Conservation (phyloP, 1,139 yeast genomes). For the Kazachstania sp. region DNA sequence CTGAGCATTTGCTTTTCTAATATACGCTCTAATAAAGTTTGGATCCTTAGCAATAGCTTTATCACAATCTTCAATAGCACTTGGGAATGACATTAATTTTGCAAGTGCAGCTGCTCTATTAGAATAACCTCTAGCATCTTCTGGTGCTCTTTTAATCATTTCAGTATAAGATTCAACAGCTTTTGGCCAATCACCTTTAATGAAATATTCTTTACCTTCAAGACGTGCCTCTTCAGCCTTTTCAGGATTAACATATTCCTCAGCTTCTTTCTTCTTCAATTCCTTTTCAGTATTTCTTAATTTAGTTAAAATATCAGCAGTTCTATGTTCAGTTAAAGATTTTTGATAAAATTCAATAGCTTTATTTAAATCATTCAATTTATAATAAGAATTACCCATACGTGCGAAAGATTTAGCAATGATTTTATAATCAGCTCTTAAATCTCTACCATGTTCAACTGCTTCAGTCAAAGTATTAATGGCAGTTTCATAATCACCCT, state of each 20-base stretch:
- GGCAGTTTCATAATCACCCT: slow-evolving; percentile 82
- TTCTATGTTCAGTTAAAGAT: slow-evolving; percentile 94
- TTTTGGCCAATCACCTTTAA: slow-evolving; percentile 91
- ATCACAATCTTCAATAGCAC: slow-evolving; percentile 89
- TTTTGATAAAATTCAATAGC: slow-evolving; percentile 81
- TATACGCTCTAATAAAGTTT: slow-evolving; percentile 82
- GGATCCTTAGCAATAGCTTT: slow-evolving; percentile 85
- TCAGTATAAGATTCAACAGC: slow-evolving; percentile 94
- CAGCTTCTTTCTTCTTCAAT: slow-evolving; percentile 67
- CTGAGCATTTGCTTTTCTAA: slow-evolving; percentile 93
- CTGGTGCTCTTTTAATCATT: slow-evolving; percentile 92
- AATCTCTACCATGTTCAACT: slow-evolving; percentile 79
- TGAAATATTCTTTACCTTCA: slow-evolving; percentile 81
- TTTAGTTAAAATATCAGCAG: slow-evolving; percentile 85
- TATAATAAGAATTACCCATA: slow-evolving; percentile 74
- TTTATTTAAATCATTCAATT: slow-evolving; percentile 58
- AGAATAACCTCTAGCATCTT: slow-evolving; percentile 93
- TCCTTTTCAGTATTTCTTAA: slow-evolving; percentile 83
- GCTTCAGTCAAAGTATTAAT: slow-evolving; percentile 76
- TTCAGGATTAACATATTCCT: slow-evolving; percentile 75
- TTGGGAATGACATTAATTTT: slow-evolving; percentile 94
- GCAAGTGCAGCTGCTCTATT: slow-evolving; percentile 97
- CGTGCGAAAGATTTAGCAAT: slow-evolving; percentile 92
- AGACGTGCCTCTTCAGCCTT: slow-evolving; percentile 94
- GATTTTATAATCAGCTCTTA: slow-evolving; percentile 84